Percentiles rank a stretch among this genome's conserved stretches.
phyloP scores from a whole-genome alignment of 352 stramenopile genomes.

The Pythium vanterpoolii region DNA sequence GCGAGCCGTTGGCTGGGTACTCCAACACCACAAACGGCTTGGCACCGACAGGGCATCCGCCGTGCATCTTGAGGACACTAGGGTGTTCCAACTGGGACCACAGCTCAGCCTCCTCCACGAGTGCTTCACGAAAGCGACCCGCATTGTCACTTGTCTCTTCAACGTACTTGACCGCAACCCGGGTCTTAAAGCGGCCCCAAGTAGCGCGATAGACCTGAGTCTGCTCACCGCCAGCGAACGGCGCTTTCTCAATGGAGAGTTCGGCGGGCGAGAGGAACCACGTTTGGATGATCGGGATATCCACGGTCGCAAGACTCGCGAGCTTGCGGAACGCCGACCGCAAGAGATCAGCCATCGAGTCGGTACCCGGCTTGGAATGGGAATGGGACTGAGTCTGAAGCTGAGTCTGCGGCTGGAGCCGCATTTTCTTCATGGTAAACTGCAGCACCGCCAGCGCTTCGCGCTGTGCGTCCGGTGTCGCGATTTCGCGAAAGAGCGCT shows the following conservation, averaged over 20 bases:
- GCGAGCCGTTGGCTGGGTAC: slow-evolving; percentile 34
- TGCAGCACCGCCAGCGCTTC: slow-evolving; percentile 55
- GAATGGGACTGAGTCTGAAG: too few species aligned
- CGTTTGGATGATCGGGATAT: slow-evolving; percentile 37
- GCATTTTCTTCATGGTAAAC: slow-evolving; percentile 29
- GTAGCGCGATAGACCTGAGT: slow-evolving; percentile 14
- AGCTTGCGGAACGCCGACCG: slow-evolving; percentile 45
- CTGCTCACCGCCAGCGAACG: slow-evolving; percentile 15
- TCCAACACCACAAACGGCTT: slow-evolving; percentile 56
- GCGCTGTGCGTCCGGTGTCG: slow-evolving; percentile 8
- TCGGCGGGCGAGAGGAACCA: slow-evolving; percentile 57
- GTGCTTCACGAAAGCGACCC: slow-evolving; percentile 3
- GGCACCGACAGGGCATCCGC: slow-evolving; percentile 42
- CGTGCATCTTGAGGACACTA: slow-evolving; percentile 52
- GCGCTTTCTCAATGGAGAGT: slow-evolving; percentile 25
- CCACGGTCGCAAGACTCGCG: slow-evolving; percentile 38
- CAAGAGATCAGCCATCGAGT: slow-evolving; percentile 34
- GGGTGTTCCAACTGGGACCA: slow-evolving; percentile 42
- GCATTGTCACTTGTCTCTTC: slow-evolving; percentile 14
- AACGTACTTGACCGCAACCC: slow-evolving; percentile 38
- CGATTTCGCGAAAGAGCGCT: slow-evolving; percentile 24
- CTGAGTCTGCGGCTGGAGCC: slow-evolving; percentile 15
- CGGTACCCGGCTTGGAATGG: not conserved
- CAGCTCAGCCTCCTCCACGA: slow-evolving; percentile 39
- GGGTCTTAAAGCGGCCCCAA: slow-evolving; percentile 27